phyloP scores from a whole-genome alignment of 2,329 filamentous ascomycete genomes.

The Ramularia endophylla region DNA sequence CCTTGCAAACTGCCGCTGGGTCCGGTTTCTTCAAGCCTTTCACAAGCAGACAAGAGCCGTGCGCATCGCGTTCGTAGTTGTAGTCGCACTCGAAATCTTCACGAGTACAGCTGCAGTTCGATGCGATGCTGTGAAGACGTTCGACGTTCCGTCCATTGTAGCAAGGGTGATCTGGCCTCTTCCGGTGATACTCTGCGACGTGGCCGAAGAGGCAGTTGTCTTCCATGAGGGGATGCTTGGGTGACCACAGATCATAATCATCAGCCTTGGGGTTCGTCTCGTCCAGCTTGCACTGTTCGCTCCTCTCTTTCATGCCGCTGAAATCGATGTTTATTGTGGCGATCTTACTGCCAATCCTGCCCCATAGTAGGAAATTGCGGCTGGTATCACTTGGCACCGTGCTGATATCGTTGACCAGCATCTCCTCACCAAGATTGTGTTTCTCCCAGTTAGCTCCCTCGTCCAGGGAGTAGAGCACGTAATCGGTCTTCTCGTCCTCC shows the following conservation, averaged over 20 bases:
- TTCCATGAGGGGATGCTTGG: conserved; percentile 71
- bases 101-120: conserved; percentile 77
- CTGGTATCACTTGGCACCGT: conserved; percentile 86
- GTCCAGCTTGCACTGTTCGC: conserved; percentile 59
- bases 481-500: conserved; percentile 60
- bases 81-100: conserved; percentile 95
- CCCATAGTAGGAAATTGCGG: conserved; percentile 90
- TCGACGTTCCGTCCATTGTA: conserved; percentile 64
- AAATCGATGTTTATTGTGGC: conserved; percentile 86
- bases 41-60: conserved; percentile 73
- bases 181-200: conserved; percentile 81
- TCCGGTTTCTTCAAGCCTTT: conserved; percentile 62
- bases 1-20: conserved; percentile 51
- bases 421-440: conserved; percentile 65
- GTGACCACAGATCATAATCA: conserved; percentile 76
- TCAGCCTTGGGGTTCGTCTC: conserved; percentile 53
- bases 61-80: conserved; percentile 77
- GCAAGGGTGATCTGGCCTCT: conserved; percentile 71
- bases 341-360: conserved; percentile 53
- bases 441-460: conserved; percentile 75
- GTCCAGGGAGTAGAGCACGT: conserved; percentile 70
- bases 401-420: conserved; percentile 72
- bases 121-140: conserved; percentile 61
- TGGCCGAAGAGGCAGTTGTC: conserved; percentile 91
- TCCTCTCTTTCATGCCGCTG: conserved; percentile 64